These are phyloP conservation scores for Penicillium sp. DNA, from an alignment of 2,329 filamentous ascomycete species.

Conservation along the genomic window DNA sequence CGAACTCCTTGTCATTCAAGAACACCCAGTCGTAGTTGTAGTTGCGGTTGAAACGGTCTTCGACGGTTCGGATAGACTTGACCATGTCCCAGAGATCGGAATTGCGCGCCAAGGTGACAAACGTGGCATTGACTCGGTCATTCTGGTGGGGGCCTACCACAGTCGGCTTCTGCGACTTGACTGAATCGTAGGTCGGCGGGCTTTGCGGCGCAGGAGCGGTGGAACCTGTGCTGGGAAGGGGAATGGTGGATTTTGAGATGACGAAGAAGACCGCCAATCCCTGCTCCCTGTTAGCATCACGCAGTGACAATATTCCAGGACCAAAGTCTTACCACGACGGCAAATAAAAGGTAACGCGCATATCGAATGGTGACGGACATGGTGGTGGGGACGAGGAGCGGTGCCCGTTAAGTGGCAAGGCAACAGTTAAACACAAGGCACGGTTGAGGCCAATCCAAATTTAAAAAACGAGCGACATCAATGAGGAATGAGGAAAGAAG, in stretches of 20 bases:
- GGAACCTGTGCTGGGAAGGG: slow-evolving; percentile 30
- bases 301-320: neutral
- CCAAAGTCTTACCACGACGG: slow-evolving; percentile 71
- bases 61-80: slow-evolving; percentile 90
- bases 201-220: slow-evolving; percentile 11
- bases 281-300: slow-evolving; percentile 32
- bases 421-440: slow-evolving; percentile 11
- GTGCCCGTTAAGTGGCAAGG: slow-evolving; percentile 9
- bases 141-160: slow-evolving; percentile 56
- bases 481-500: neutral
- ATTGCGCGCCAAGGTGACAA: slow-evolving; percentile 93
- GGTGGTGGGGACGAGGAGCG: slow-evolving; percentile 12
- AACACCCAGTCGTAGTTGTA: slow-evolving; percentile 99
- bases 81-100: slow-evolving; percentile 95
- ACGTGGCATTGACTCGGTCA: slow-evolving; percentile 91
- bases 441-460: slow-evolving; percentile 2
- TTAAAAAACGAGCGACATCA: slow-evolving; percentile 11
- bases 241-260: slow-evolving; percentile 65
- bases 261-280: slow-evolving; percentile 77
- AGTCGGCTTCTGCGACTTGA: slow-evolving; percentile 16
- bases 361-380: slow-evolving; percentile 34
- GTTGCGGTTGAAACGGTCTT: slow-evolving; percentile 96
- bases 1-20: slow-evolving; percentile 92
- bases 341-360: slow-evolving; percentile 71
- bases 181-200: slow-evolving; percentile 23